Percentiles rank a stretch among this genome's conserved stretches.
These are phyloP conservation scores for Monosiga brevicollis DNA, from an alignment of 78 protist species.

Conservation along the genomic window DNA sequence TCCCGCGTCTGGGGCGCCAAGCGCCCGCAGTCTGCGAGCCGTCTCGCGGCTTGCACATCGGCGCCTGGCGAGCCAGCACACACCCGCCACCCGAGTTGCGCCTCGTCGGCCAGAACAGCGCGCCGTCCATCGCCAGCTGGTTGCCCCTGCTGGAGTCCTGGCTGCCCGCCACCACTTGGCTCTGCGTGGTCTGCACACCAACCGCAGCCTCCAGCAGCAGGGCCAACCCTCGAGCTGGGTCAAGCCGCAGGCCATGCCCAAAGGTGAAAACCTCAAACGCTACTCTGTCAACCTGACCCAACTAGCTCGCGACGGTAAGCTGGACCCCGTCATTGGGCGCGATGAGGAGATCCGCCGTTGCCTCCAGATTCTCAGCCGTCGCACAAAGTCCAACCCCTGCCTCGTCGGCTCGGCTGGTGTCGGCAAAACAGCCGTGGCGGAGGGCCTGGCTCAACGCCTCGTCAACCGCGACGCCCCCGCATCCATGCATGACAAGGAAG, in stretches of 20 bases:
- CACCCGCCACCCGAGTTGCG: too few species aligned
- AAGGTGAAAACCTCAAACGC: slow-evolving; percentile 48
- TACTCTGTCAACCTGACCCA: slow-evolving; percentile 66
- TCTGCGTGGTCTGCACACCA: neutral
- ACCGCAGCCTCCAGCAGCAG: too few species aligned
- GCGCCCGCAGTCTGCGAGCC: too few species aligned
- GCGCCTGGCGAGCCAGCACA: too few species aligned
- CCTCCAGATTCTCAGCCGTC: neutral
- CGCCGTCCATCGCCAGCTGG: too few species aligned
- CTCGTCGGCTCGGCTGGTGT: slow-evolving; percentile 4
- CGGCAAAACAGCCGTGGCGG: slow-evolving; percentile 92
- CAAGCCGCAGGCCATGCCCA: too few species aligned
- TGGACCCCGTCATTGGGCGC: slow-evolving; percentile 97
- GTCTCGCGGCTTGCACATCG: too few species aligned
- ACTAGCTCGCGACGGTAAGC: slow-evolving; percentile 78
- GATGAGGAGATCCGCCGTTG: slow-evolving; percentile 89
- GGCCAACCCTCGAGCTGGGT: too few species aligned
- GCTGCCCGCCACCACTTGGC: neutral
- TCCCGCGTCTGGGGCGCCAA: too few species aligned
- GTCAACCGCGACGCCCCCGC: slow-evolving; percentile 93
- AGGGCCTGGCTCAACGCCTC: slow-evolving; percentile 97
- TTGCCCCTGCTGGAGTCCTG: neutral
- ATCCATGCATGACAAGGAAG: slow-evolving; percentile 25
- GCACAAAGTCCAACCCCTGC: neutral
- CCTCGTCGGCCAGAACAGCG: too few species aligned